Evolutionary conservation across 2,329 filamentous ascomycete genomes (phyloP).

Genomic region (Fonsecaea pedrosoi): DNA sequence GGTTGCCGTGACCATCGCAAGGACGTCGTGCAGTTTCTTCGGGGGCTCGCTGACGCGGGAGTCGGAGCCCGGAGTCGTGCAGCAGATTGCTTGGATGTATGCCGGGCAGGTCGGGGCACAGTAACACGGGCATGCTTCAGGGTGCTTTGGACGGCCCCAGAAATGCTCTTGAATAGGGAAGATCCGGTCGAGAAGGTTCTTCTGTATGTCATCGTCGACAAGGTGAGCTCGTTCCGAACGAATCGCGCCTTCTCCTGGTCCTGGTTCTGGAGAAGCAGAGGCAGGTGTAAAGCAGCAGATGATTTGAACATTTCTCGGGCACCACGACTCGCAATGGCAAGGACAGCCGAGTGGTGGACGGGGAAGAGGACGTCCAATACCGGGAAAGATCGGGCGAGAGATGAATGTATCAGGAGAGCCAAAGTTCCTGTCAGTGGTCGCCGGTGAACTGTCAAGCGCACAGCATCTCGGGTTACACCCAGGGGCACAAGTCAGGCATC

Average conservation of each 20-base stretch:
- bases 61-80: constrained; percentile 23
- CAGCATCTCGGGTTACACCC: constrained; percentile 32
- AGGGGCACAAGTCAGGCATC: constrained; percentile 23
- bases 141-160: constrained; percentile 7
- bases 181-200: constrained; percentile 11
- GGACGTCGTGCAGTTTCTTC: constrained; percentile 6
- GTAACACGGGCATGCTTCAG: constrained; percentile 19
- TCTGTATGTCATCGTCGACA: neutral
- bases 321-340: constrained; percentile 22
- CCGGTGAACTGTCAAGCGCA: neutral
- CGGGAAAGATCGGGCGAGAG: neutral
- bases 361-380: constrained; percentile 6
- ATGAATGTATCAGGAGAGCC: neutral
- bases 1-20: constrained; percentile 24
- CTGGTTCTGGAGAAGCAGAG: neutral
- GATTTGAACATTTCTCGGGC: constrained; percentile 21
- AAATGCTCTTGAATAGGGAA: neutral
- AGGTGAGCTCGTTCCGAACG: neutral
- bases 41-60: neutral
- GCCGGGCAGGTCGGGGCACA: constrained; percentile 26
- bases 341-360: constrained; percentile 27
- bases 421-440: neutral
- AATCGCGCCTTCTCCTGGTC: neutral
- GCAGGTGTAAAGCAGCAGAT: constrained; percentile 23
- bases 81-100: constrained; percentile 32